Evolutionary conservation across 129 eudicot genomes (phyloP).

Genomic region (Cynara cardunculus): DNA sequence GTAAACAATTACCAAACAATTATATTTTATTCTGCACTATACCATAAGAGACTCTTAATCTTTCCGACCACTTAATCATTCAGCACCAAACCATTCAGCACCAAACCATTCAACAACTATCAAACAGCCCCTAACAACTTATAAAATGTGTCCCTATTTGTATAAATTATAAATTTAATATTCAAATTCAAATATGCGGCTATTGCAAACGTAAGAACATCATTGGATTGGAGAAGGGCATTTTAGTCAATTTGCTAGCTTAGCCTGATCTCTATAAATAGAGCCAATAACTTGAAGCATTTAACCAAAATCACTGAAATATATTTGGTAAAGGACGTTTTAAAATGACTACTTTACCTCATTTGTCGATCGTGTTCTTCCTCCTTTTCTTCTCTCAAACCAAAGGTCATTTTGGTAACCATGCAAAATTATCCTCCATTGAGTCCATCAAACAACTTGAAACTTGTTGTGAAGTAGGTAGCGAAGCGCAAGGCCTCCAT

Average conservation of each 20-base stretch:
- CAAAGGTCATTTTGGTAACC: not conserved
- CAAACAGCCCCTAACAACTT: too few relatives aligned
- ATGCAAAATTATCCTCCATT: not conserved
- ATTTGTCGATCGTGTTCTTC: not conserved
- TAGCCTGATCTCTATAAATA: not conserved
- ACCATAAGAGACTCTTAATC: too few relatives aligned
- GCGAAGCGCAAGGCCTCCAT: constrained; percentile 12
- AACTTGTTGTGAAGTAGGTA: constrained; percentile 3
- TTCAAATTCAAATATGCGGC: not conserved
- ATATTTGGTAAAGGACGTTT: not conserved
- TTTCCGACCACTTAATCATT: too few relatives aligned
- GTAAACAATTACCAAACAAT: too few relatives aligned
- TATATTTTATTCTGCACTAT: too few relatives aligned
- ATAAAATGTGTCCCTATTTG: not conserved
- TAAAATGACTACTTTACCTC: not conserved
- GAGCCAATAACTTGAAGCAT: not conserved
- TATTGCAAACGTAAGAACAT: not conserved
- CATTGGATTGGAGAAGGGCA: not conserved
- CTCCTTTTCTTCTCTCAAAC: not conserved
- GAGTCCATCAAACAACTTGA: not conserved
- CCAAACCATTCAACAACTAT: too few relatives aligned
- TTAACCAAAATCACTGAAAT: not conserved
- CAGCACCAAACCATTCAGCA: too few relatives aligned
- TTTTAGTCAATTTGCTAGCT: not conserved
- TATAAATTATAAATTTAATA: not conserved